These are phyloP conservation scores for Byssochlamys sp. DNA, from an alignment of 2,329 filamentous ascomycete genomes.

Conservation along the genomic window DNA sequence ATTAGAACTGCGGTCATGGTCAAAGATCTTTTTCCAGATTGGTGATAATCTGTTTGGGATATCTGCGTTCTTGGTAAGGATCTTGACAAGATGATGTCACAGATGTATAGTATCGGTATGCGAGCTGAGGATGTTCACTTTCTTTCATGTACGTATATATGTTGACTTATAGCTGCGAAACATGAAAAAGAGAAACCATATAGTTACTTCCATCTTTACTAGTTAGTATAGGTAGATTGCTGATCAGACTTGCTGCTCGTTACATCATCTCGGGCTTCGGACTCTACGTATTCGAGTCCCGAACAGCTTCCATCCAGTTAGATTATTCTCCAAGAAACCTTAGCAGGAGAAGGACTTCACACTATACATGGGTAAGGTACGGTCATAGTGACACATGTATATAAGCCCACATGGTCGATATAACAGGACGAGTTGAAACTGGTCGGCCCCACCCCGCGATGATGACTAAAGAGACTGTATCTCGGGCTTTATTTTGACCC, in stretches of 20 bases:
- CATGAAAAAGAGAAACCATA: background rate
- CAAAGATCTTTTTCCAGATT: background rate
- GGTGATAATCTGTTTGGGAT: background rate
- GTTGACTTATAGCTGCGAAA: background rate
- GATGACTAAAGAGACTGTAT: too few species aligned
- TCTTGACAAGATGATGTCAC: background rate
- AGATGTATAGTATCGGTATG: background rate
- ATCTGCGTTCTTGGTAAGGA: background rate
- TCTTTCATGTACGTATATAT: background rate
- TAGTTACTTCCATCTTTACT: background rate
- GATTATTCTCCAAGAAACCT: too few species aligned
- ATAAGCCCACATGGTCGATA: too few species aligned
- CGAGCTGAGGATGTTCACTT: background rate
- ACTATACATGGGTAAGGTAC: too few species aligned
- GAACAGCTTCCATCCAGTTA: background rate
- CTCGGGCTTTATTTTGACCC: too few species aligned
- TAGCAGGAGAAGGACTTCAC: too few species aligned
- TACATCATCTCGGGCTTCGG: background rate
- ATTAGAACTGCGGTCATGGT: slow-evolving; percentile 19
- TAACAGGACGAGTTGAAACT: too few species aligned
- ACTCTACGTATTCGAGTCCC: background rate
- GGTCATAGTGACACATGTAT: too few species aligned
- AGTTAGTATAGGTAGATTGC: background rate
- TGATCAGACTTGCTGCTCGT: background rate
- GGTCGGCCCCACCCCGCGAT: too few species aligned